Percentiles rank a stretch among this genome's conserved stretches.
Evolutionary conservation across 1,139 yeast genomes (phyloP).

Genomic region (Yamadazyma diospyri): DNA sequence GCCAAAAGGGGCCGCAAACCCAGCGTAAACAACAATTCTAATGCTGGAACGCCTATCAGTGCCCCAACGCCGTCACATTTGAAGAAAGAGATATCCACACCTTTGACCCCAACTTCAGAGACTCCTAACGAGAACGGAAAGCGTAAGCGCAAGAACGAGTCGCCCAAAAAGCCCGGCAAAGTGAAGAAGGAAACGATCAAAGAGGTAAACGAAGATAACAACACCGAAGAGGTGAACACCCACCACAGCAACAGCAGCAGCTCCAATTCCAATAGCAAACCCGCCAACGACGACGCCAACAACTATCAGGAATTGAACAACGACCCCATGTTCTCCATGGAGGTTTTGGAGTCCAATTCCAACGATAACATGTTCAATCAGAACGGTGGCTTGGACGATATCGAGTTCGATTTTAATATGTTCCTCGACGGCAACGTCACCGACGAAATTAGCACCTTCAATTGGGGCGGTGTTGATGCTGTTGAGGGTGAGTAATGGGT

Average conservation of each 20-base stretch:
- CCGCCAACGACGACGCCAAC: conserved; percentile 8
- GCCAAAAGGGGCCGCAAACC: conserved; percentile 36
- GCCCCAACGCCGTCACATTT: conserved; percentile 25
- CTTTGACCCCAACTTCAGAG: conserved; percentile 45
- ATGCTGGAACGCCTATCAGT: conserved; percentile 15
- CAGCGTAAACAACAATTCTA: conserved; percentile 19
- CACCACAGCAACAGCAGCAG: neutral
- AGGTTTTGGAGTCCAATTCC: conserved; percentile 24
- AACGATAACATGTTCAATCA: conserved; percentile 21
- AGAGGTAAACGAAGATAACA: conserved; percentile 21
- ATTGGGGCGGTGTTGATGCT: conserved; percentile 53
- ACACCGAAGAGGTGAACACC: conserved; percentile 15
- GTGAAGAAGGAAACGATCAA: conserved; percentile 24
- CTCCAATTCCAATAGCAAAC: neutral
- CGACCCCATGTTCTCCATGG: conserved; percentile 39
- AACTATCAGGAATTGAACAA: conserved; percentile 20
- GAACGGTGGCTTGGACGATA: conserved; percentile 32
- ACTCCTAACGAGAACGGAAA: conserved; percentile 21
- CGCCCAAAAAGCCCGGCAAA: conserved; percentile 30
- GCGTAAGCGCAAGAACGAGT: conserved; percentile 21
- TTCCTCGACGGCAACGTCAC: conserved; percentile 44
- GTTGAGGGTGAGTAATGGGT: conserved; percentile 27
- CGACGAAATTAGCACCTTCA: conserved; percentile 43
- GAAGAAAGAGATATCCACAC: conserved; percentile 38
- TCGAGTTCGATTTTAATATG: conserved; percentile 54